Conservation (phyloP, 768 basidiomycete genomes). For the Rubroboletus satanas region DNA sequence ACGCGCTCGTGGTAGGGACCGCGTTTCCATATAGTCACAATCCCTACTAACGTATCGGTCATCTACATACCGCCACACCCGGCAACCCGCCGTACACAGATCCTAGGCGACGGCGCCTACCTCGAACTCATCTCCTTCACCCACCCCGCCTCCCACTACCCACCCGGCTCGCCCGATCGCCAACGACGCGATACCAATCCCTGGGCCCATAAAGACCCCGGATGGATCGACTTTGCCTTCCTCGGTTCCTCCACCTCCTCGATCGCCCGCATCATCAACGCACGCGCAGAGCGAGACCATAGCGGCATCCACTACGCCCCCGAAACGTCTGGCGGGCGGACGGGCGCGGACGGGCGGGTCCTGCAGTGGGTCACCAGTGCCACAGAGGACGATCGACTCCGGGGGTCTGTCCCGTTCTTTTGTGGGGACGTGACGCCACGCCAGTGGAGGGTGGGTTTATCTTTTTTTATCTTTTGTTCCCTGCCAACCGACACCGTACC, state of each 20-base stretch:
- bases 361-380: constrained; percentile 57
- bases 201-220: constrained; percentile 53
- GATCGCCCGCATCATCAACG: constrained; percentile 54
- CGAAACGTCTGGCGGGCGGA: constrained; percentile 53
- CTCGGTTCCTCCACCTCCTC: constrained; percentile 47
- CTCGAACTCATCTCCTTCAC: constrained; percentile 70
- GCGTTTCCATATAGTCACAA: background rate
- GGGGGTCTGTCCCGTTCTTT: constrained; percentile 58
- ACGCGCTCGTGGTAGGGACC: constrained; percentile 56
- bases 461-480: background rate
- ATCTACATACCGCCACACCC: background rate
- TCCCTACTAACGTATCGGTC: background rate
- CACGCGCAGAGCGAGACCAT: constrained; percentile 39
- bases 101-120: constrained; percentile 49
- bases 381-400: constrained; percentile 25
- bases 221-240: constrained; percentile 69
- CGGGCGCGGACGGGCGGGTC: constrained; percentile 49
- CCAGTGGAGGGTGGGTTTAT: constrained; percentile 45
- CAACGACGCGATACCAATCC: constrained; percentile 41
- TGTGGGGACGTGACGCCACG: constrained; percentile 71
- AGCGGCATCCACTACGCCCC: constrained; percentile 39
- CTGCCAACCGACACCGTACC: too few species aligned
- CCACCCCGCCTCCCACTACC: constrained; percentile 51
- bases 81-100: constrained; percentile 5
- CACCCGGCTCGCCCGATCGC: constrained; percentile 45